phyloP scores from a whole-genome alignment of 257 asterid genomes.

The Solanum sitiens region DNA sequence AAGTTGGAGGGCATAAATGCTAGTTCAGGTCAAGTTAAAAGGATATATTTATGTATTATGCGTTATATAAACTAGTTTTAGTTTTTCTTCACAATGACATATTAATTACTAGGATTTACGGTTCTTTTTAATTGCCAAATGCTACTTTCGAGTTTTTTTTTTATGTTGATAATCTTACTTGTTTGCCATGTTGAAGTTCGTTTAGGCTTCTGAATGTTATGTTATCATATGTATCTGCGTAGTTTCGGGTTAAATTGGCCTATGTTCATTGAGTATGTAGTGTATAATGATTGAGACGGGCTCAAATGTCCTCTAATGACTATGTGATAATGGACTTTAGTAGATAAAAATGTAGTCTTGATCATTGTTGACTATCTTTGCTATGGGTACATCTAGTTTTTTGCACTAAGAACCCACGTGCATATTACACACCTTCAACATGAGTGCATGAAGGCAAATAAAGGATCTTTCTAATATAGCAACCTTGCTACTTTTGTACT shows the following conservation, averaged over 20 bases:
- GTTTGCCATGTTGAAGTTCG: not conserved
- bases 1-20: not conserved
- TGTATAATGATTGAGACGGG: rapidly evolving
- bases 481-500: not conserved
- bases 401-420: not conserved
- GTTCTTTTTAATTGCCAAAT: not conserved
- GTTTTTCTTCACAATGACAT: not conserved
- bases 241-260: not conserved
- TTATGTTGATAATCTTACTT: not conserved
- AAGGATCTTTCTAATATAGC: not conserved
- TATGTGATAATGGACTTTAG: not conserved
- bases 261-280: not conserved
- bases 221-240: not conserved
- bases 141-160: not conserved
- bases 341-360: not conserved
- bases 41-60: not conserved
- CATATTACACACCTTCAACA: not conserved
- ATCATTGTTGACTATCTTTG: not conserved
- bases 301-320: not conserved
- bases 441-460: not conserved
- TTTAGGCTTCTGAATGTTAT: not conserved
- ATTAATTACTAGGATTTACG: not conserved
- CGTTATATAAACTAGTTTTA: not conserved
- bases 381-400: not conserved
- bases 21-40: not conserved